phyloP scores from a whole-genome alignment of 192 early-diverging fungal genomes.

The Mortierella antarctica region DNA sequence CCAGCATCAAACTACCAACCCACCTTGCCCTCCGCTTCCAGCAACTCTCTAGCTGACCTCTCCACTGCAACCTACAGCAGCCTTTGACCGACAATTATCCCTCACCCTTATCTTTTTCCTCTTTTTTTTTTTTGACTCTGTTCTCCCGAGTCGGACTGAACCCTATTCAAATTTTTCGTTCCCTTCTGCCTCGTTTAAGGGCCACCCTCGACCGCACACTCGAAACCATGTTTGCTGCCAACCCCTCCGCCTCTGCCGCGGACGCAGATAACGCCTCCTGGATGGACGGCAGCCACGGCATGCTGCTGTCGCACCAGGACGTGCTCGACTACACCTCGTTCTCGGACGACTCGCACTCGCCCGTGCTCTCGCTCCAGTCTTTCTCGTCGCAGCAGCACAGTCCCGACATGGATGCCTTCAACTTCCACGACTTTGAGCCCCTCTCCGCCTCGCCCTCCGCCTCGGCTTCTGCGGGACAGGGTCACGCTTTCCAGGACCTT shows the following conservation, averaged over 20 bases:
- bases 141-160: neutral
- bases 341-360: constrained; percentile 43
- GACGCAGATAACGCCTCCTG: constrained; percentile 9
- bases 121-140: neutral
- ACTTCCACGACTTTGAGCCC: constrained; percentile 30
- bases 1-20: neutral
- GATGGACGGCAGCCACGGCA: constrained; percentile 7
- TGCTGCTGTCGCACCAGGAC: constrained; percentile 21
- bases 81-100: neutral
- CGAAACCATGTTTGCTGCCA: constrained; percentile 16
- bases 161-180: constrained; percentile 1
- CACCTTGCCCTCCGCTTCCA: neutral
- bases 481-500: neutral
- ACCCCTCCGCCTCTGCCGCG: constrained; percentile 10
- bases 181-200: no score
- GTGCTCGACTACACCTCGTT: constrained; percentile 51
- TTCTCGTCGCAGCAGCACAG: constrained; percentile 46
- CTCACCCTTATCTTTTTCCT: neutral
- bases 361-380: constrained; percentile 46
- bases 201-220: no score
- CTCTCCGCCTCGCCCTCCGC: neutral
- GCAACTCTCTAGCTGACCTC: neutral
- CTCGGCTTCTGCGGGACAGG: constrained; percentile 1
- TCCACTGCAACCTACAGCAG: neutral
- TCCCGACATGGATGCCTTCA: constrained; percentile 32